These are phyloP conservation scores for Naganishia liquefaciens DNA, from an alignment of 1,284 basidiomycete species.

Conservation along the genomic window DNA sequence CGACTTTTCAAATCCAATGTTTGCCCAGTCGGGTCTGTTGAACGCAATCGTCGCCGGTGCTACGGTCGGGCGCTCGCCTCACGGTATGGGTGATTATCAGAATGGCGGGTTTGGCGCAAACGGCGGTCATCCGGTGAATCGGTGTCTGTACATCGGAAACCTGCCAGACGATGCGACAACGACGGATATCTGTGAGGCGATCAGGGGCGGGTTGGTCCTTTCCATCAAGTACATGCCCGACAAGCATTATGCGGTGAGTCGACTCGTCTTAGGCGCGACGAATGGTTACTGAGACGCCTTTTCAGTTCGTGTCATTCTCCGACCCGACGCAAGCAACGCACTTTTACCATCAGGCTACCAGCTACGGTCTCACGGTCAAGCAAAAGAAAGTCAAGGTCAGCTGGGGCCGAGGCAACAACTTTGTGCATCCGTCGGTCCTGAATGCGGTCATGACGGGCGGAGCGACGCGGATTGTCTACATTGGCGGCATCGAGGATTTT, in stretches of 20 bases:
- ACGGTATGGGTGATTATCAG: constrained; percentile 39
- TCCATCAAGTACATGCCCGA: constrained; percentile 89
- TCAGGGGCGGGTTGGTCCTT: constrained; percentile 80
- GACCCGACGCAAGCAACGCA: constrained; percentile 84
- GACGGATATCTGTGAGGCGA: constrained; percentile 90
- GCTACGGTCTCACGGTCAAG: constrained; percentile 82
- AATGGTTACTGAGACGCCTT: constrained; percentile 28
- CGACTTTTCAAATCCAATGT: constrained; percentile 32
- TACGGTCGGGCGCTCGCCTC: constrained; percentile 39
- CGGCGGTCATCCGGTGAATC: constrained; percentile 56
- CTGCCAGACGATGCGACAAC: constrained; percentile 88
- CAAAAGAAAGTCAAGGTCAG: constrained; percentile 89
- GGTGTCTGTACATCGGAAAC: constrained; percentile 90
- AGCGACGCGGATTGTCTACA: constrained; percentile 90
- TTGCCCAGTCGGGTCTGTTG: constrained; percentile 27
- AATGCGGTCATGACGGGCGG: constrained; percentile 84
- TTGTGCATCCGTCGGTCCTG: constrained; percentile 70
- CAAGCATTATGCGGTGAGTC: constrained; percentile 81
- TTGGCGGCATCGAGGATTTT: constrained; percentile 89
- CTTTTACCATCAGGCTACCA: constrained; percentile 85
- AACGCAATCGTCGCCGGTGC: constrained; percentile 36
- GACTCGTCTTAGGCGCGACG: not conserved
- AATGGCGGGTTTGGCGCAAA: constrained; percentile 39
- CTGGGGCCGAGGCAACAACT: constrained; percentile 90
- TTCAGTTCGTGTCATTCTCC: constrained; percentile 83